Evolutionary conservation across 257 asterid genomes (phyloP).

Genomic region (Solanum peruvianum): DNA sequence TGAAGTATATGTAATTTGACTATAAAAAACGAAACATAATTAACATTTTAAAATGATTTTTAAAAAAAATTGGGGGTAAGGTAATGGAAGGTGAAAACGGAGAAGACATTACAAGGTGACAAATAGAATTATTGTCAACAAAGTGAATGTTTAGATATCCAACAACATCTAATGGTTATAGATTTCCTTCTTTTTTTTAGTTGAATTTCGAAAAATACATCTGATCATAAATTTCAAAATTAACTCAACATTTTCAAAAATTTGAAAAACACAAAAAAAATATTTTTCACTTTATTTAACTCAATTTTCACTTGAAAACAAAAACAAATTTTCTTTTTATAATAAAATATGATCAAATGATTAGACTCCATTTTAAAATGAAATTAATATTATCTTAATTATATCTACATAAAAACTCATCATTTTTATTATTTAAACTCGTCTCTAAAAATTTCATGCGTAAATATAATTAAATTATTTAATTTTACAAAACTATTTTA

Average conservation of each 20-base stretch:
- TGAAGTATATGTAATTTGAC: not conserved
- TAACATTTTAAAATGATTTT: not conserved
- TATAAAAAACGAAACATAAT: not conserved
- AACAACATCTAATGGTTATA: no score
- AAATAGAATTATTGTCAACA: no score
- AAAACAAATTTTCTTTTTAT: rapidly evolving
- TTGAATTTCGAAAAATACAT: no score
- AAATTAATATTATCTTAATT: not conserved
- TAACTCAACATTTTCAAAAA: not conserved
- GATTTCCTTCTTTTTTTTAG: no score
- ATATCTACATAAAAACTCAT: not conserved
- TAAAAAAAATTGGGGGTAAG: not conserved
- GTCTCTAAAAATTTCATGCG: not conserved
- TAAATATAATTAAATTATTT: not conserved
- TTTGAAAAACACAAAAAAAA: no score
- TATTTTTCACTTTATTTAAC: not conserved
- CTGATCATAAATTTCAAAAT: not conserved
- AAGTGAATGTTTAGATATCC: not conserved
- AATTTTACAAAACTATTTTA: not conserved
- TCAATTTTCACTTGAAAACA: not conserved
- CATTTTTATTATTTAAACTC: not conserved
- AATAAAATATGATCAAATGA: not conserved
- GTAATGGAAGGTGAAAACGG: not conserved
- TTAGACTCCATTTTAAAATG: not conserved
- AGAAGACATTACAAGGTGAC: not conserved